Evolutionary conservation across 805 yeast genomes (phyloP).

Genomic region (Starmerella riodocensis): DNA sequence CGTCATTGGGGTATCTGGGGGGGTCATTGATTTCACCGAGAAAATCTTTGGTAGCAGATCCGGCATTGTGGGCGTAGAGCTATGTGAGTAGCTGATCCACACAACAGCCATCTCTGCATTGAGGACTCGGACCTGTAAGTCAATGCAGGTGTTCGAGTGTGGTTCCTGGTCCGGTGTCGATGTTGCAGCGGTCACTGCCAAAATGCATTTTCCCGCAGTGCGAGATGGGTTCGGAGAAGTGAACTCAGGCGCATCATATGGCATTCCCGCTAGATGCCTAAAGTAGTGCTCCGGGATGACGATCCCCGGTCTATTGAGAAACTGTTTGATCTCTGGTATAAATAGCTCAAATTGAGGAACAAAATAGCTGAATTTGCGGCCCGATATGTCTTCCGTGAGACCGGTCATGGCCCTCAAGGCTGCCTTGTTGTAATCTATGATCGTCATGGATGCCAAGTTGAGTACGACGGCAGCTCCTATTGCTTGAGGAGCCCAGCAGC

Average conservation of each 20-base stretch:
- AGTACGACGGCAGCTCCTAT: constrained; percentile 12
- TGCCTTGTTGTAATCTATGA: constrained; percentile 28
- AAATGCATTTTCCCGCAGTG: constrained; percentile 14
- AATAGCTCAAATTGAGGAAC: constrained; percentile 27
- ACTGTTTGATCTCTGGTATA: constrained; percentile 31
- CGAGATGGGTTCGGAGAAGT: constrained; percentile 28
- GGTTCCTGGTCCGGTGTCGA: too few species aligned
- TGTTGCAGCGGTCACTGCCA: constrained; percentile 58
- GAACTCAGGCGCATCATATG: constrained; percentile 15
- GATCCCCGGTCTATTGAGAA: constrained; percentile 40
- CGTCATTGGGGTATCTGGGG: constrained; percentile 4
- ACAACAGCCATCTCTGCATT: constrained; percentile 45
- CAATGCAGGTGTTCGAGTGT: constrained; percentile 36
- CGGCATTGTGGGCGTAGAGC: constrained; percentile 1
- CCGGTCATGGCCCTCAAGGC: constrained; percentile 19
- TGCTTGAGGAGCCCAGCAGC: constrained; percentile 8
- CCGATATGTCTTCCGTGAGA: constrained; percentile 5
- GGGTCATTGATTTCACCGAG: constrained; percentile 1
- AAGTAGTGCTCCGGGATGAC: constrained; percentile 88
- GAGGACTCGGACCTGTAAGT: constrained; percentile 67
- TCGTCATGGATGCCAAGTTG: constrained; percentile 25
- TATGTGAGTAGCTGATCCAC: constrained; percentile 70
- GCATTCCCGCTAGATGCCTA: constrained; percentile 37
- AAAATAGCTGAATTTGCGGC: constrained; percentile 12
- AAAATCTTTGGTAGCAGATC: constrained; percentile 17